Evolutionary conservation across 2,329 filamentous ascomycete genomes (phyloP).

Genomic region (Mollisiaceae sp.): DNA sequence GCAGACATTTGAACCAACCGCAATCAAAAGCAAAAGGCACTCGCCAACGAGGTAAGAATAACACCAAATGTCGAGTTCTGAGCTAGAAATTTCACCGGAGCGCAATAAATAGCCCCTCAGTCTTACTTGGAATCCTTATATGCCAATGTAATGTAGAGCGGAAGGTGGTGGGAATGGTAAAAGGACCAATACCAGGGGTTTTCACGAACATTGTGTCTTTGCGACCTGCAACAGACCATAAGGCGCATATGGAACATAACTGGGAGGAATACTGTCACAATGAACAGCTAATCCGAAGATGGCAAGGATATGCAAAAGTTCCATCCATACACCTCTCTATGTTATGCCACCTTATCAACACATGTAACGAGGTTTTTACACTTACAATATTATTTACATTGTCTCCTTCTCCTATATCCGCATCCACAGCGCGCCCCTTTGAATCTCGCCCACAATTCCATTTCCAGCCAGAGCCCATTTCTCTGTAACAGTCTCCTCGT

Average conservation of each 20-base stretch:
- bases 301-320: background rate
- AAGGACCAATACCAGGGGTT: background rate
- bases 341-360: conserved; percentile 16
- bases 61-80: too few species aligned
- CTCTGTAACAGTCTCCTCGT: conserved; percentile 74
- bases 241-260: background rate
- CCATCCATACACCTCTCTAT: conserved; percentile 10
- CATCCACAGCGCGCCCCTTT: conserved; percentile 63
- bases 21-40: too few species aligned
- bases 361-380: conserved; percentile 13
- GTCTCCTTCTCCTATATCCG: conserved; percentile 29
- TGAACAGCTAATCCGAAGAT: background rate
- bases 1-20: too few species aligned
- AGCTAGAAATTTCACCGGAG: too few species aligned
- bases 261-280: background rate
- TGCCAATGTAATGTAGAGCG: too few species aligned
- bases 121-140: too few species aligned
- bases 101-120: too few species aligned
- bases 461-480: conserved; percentile 84
- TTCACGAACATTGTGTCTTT: background rate
- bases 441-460: conserved; percentile 85
- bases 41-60: too few species aligned
- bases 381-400: conserved; percentile 20
- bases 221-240: background rate
- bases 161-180: too few species aligned